phyloP scores from a whole-genome alignment of 768 basidiomycete species.

The Austroboletus festivus region DNA sequence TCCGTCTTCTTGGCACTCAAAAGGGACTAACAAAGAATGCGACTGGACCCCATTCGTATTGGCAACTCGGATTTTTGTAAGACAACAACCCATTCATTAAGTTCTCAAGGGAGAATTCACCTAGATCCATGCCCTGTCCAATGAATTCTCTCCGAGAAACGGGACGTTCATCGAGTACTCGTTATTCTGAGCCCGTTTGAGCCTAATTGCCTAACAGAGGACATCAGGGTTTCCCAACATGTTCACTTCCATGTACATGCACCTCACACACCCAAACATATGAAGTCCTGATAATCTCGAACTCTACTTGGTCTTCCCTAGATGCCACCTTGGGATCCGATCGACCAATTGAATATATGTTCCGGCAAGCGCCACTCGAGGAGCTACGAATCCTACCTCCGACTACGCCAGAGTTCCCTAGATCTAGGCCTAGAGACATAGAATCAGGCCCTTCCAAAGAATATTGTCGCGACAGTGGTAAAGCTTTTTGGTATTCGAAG shows the following conservation, averaged over 20 bases:
- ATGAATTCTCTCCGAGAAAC: neutral
- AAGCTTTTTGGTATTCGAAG: too few species aligned
- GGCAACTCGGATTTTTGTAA: neutral
- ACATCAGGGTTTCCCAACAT: neutral
- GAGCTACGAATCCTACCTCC: too few species aligned
- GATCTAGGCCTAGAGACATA: too few species aligned
- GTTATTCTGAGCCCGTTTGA: slow-evolving; percentile 4
- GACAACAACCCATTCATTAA: neutral
- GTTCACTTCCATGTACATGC: slow-evolving; percentile 2
- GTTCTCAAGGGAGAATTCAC: neutral
- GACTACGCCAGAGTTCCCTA: too few species aligned
- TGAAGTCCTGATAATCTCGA: slow-evolving; percentile 2
- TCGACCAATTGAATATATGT: too few species aligned
- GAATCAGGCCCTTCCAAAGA: too few species aligned
- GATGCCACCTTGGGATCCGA: too few species aligned
- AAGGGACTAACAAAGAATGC: neutral
- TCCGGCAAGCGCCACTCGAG: too few species aligned
- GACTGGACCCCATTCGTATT: slow-evolving; percentile 1
- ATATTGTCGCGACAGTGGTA: too few species aligned
- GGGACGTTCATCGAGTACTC: neutral
- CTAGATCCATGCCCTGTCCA: neutral
- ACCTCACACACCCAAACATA: neutral
- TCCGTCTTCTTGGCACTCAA: neutral
- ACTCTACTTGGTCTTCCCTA: too few species aligned
- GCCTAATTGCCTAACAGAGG: neutral